Percentiles rank a stretch among this genome's conserved stretches.
Conservation (phyloP, 495 filamentous ascomycete species). For the Hypoxylon lienhwacheense region DNA sequence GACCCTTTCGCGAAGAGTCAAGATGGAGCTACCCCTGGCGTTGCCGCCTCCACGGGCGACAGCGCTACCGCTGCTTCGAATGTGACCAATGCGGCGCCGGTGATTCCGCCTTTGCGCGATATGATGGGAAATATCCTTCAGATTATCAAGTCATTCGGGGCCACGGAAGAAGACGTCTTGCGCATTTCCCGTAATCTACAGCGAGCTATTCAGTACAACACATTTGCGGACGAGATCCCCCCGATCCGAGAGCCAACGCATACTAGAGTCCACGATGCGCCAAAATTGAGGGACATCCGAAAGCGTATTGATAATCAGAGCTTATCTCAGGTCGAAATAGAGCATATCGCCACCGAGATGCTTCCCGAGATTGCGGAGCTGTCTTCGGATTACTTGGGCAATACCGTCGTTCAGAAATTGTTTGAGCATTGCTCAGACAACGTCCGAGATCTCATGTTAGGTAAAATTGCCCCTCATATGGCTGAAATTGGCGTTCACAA, state of each 20-base stretch:
- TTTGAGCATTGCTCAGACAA: constrained; percentile 94
- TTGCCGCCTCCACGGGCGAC: constrained; percentile 49
- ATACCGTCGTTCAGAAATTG: constrained; percentile 98
- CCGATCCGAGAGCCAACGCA: constrained; percentile 85
- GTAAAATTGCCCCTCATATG: constrained; percentile 84
- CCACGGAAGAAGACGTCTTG: constrained; percentile 73
- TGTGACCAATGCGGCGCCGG: constrained; percentile 55
- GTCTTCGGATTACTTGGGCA: constrained; percentile 92
- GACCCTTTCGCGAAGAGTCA: constrained; percentile 70
- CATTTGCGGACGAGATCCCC: constrained; percentile 83
- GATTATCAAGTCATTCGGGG: constrained; percentile 89
- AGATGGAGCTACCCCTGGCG: constrained; percentile 46
- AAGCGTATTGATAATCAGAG: constrained; percentile 96
- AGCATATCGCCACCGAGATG: constrained; percentile 89
- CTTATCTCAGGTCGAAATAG: constrained; percentile 82
- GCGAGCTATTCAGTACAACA: constrained; percentile 69
- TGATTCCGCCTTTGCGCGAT: constrained; percentile 71
- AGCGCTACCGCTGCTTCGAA: constrained; percentile 38
- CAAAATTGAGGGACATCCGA: constrained; percentile 91
- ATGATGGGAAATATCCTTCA: constrained; percentile 79
- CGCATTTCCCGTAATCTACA: constrained; percentile 75
- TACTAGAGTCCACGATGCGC: constrained; percentile 89
- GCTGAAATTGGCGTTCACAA: constrained; percentile 98
- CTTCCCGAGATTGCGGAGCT: constrained; percentile 94
- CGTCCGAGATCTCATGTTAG: constrained; percentile 88